phyloP scores from a whole-genome alignment of 1,284 basidiomycete genomes.

The Trichosporon faecale region DNA sequence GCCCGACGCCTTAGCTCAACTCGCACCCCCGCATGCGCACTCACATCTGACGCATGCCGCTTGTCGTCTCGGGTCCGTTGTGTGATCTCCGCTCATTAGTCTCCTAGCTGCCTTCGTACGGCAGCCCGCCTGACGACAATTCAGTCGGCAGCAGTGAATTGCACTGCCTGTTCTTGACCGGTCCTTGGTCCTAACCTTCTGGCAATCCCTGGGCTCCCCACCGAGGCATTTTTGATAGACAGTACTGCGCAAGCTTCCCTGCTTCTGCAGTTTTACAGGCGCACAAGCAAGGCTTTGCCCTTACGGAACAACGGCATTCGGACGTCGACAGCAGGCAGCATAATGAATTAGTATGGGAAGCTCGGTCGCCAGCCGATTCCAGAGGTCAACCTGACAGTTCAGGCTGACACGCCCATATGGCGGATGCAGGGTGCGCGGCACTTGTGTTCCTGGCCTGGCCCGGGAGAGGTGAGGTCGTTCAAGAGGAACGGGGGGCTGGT shows the following conservation, averaged over 20 bases:
- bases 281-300: too few relatives aligned
- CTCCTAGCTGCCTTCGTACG: not conserved
- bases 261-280: not conserved
- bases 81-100: not conserved
- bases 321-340: not conserved
- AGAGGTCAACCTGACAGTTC: not conserved
- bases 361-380: not conserved
- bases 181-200: not conserved
- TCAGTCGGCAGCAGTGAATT: not conserved
- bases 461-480: not conserved
- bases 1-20: not conserved
- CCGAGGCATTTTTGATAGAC: not conserved
- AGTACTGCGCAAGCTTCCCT: not conserved
- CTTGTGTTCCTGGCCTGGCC: not conserved
- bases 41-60: not conserved
- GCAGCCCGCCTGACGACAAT: conserved; percentile 1
- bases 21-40: not conserved
- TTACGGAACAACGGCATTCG: too few relatives aligned
- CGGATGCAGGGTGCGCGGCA: not conserved
- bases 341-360: not conserved
- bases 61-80: not conserved
- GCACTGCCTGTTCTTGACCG: not conserved
- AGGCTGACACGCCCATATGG: not conserved
- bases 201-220: not conserved
- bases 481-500: not conserved